Evolutionary conservation across 345 rosid genomes (phyloP).

Genomic region (Populus davidiana): DNA sequence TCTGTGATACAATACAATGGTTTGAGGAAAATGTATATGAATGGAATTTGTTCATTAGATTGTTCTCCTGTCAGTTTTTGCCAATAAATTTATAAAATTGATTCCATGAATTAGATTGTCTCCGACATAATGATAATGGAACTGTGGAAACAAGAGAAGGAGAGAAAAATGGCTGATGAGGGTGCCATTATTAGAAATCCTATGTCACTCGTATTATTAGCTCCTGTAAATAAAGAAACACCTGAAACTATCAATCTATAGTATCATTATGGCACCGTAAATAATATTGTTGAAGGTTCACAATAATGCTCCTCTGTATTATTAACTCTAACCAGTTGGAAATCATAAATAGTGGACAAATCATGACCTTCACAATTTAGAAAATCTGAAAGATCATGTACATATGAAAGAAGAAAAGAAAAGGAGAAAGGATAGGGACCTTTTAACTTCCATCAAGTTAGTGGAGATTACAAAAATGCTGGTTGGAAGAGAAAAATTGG

Average conservation of each 20-base stretch:
- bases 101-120: background rate
- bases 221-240: constrained; percentile 9
- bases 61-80: background rate
- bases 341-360: constrained; percentile 2
- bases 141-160: background rate
- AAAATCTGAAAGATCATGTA: background rate
- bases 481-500: background rate
- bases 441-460: background rate
- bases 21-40: constrained; percentile 5
- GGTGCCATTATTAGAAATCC: background rate
- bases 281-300: constrained; percentile 1
- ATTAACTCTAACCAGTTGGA: background rate
- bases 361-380: background rate
- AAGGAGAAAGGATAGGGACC: background rate
- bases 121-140: background rate
- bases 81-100: background rate
- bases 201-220: constrained; percentile 2
- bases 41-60: background rate
- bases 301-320: constrained; percentile 7
- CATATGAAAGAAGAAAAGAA: background rate
- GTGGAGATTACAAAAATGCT: constrained; percentile 3
- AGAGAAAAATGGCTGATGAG: background rate
- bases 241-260: background rate
- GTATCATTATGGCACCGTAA: constrained; percentile 1
- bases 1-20: background rate